These are phyloP conservation scores for Lactifluus echinatus DNA, from an alignment of 768 basidiomycete genomes.

Conservation along the genomic window DNA sequence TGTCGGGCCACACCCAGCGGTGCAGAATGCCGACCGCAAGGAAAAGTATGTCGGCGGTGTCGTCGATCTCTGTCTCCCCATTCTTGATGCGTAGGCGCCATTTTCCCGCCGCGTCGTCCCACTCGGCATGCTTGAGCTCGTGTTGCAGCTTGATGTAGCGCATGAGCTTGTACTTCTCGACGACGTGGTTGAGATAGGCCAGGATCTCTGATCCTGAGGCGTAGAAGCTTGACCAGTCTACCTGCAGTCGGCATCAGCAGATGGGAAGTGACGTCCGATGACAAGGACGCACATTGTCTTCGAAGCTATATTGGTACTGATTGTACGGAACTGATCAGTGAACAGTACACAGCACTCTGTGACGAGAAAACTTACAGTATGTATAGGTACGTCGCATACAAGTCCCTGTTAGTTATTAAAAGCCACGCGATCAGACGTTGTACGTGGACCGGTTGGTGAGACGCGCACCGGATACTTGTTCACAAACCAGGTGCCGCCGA, in stretches of 20 bases:
- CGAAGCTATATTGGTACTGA: slow-evolving; percentile 54
- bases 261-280: no score
- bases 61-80: slow-evolving; percentile 14
- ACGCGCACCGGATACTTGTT: slow-evolving; percentile 49
- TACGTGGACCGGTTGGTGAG: neutral
- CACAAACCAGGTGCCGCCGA: slow-evolving; percentile 54
- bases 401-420: slow-evolving; percentile 32
- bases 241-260: no score
- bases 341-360: neutral
- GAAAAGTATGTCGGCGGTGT: slow-evolving; percentile 27
- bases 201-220: slow-evolving; percentile 47
- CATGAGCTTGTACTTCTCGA: no score
- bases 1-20: slow-evolving; percentile 34
- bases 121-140: slow-evolving; percentile 43
- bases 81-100: slow-evolving; percentile 45
- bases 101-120: slow-evolving; percentile 38
- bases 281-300: slow-evolving; percentile 36
- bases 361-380: slow-evolving; percentile 36
- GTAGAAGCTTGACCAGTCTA: slow-evolving; percentile 55
- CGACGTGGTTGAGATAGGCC: no score
- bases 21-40: slow-evolving; percentile 31
- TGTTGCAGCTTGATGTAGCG: no score
- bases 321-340: neutral
- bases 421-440: neutral
- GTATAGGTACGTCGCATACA: slow-evolving; percentile 55